A percentile compares a stretch with the other conserved stretches of the same genome.
These are phyloP conservation scores for Physcomitrellopsis africana DNA, from an alignment of 225 moss, liverwort and hornwort species.

Conservation along the genomic window DNA sequence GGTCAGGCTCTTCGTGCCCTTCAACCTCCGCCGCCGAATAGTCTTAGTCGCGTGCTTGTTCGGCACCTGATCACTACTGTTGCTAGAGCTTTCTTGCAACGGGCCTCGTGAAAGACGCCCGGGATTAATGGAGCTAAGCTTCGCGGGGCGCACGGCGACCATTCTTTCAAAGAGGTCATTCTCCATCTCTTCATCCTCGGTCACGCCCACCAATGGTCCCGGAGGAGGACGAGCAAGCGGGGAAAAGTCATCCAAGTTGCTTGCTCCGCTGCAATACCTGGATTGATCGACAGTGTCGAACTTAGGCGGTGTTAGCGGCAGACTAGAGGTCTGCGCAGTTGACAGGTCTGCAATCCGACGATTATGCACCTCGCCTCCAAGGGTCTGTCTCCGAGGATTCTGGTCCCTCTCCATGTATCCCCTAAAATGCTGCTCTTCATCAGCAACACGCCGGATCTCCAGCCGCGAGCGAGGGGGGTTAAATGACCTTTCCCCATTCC, in stretches of 20 bases:
- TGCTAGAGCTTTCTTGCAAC: slow-evolving; percentile 26
- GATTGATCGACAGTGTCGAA: slow-evolving; percentile 3
- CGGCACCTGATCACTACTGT: not conserved
- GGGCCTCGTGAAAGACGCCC: slow-evolving; percentile 31
- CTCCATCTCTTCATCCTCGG: slow-evolving; percentile 55
- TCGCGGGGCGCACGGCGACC: slow-evolving; percentile 48
- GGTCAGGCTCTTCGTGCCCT: slow-evolving; percentile 59
- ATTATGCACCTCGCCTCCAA: slow-evolving; percentile 14
- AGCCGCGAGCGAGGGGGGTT: slow-evolving; percentile 19
- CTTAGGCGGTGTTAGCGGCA: slow-evolving; percentile 18
- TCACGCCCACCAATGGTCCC: slow-evolving; percentile 45
- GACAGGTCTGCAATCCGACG: slow-evolving; percentile 18
- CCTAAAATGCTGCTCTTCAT: slow-evolving; percentile 43
- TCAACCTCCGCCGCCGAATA: slow-evolving; percentile 39
- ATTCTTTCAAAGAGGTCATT: slow-evolving; percentile 47
- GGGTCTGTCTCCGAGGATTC: slow-evolving; percentile 23
- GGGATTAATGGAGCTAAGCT: slow-evolving; percentile 44
- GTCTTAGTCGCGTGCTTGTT: slow-evolving; percentile 4
- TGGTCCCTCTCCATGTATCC: slow-evolving; percentile 37
- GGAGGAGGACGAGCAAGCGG: slow-evolving; percentile 30
- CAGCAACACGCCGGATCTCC: slow-evolving; percentile 45
- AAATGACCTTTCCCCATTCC: slow-evolving; percentile 17
- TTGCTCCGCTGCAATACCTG: slow-evolving; percentile 28
- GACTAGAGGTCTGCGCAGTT: not conserved
- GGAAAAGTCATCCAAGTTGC: slow-evolving; percentile 25